These are phyloP conservation scores for Daldinia concentrica DNA, from an alignment of 495 filamentous ascomycete genomes.

Conservation along the genomic window DNA sequence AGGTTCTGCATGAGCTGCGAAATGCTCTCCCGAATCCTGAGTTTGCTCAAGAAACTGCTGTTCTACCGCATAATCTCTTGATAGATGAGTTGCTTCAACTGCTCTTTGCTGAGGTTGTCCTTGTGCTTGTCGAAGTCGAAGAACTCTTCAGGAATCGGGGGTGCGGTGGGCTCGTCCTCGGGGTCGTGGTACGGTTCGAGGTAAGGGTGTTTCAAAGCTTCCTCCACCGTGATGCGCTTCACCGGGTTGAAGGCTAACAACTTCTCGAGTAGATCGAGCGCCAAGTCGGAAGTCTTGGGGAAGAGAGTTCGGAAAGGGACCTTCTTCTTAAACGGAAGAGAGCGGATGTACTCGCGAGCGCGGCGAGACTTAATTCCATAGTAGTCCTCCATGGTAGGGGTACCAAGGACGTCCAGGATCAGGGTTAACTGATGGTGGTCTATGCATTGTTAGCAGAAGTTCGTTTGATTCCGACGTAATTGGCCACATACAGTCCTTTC, in stretches of 20 bases:
- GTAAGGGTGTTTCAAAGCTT: constrained; percentile 96
- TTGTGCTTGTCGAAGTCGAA: constrained; percentile 99
- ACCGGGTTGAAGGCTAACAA: constrained; percentile 97
- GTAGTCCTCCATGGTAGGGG: constrained; percentile 99
- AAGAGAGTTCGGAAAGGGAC: constrained; percentile 97
- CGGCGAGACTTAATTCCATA: constrained; percentile 99
- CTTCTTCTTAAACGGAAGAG: constrained; percentile 99
- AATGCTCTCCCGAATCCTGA: neutral
- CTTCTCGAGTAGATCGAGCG: constrained; percentile 93
- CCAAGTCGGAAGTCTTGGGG: constrained; percentile 93
- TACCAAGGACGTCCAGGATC: constrained; percentile 97
- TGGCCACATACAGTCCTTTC: constrained; percentile 88
- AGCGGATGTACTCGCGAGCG: constrained; percentile 98
- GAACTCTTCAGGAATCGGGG: constrained; percentile 97
- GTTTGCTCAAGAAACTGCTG: constrained; percentile 3
- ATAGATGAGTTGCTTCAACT: constrained; percentile 96
- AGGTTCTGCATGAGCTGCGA: constrained; percentile 12
- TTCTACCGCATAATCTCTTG: constrained; percentile 97
- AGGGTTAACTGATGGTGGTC: constrained; percentile 99
- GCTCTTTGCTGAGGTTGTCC: constrained; percentile 97
- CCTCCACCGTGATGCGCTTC: constrained; percentile 97
- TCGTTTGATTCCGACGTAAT: neutral
- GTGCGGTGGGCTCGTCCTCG: constrained; percentile 96
- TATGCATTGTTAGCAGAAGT: constrained; percentile 49
- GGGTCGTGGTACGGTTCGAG: constrained; percentile 99